Percentiles rank a stretch among this genome's conserved stretches.
phyloP scores from a whole-genome alignment of 2,329 filamentous ascomycete genomes.

The Moelleriella libera region DNA sequence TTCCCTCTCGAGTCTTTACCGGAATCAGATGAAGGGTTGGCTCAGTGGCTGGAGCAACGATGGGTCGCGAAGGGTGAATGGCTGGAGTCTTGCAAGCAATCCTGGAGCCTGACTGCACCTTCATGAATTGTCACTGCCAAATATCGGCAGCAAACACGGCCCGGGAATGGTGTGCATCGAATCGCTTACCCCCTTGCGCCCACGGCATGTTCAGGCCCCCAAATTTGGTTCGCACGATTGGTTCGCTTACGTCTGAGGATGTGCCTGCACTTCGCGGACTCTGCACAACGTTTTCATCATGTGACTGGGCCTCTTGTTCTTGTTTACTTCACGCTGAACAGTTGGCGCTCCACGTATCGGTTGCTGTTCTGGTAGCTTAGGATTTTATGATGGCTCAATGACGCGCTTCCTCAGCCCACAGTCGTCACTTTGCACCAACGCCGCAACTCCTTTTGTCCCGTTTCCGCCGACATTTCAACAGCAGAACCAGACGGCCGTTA shows the following conservation, averaged over 20 bases:
- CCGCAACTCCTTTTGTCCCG: background rate
- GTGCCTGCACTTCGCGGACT: no score
- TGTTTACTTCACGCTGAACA: background rate
- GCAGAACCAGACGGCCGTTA: background rate
- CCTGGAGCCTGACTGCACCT: conserved; percentile 5
- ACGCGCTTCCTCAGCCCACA: background rate
- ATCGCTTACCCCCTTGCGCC: background rate
- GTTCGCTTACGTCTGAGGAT: no score
- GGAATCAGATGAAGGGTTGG: conserved; percentile 29
- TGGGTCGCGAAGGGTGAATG: conserved; percentile 40
- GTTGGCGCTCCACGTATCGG: no score
- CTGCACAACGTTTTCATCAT: background rate
- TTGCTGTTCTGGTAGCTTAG: no score
- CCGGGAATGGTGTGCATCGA: background rate
- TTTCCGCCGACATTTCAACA: background rate
- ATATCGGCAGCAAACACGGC: background rate
- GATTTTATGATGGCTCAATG: background rate
- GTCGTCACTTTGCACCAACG: no score
- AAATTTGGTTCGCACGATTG: no score
- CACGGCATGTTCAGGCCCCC: background rate
- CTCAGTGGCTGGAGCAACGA: conserved; percentile 35
- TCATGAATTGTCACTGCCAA: background rate
- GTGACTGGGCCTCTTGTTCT: background rate
- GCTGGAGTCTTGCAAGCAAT: conserved; percentile 21
- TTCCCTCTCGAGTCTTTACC: conserved; percentile 34